phyloP scores from a whole-genome alignment of 352 stramenopile species.

The Peronospora farinosa region DNA sequence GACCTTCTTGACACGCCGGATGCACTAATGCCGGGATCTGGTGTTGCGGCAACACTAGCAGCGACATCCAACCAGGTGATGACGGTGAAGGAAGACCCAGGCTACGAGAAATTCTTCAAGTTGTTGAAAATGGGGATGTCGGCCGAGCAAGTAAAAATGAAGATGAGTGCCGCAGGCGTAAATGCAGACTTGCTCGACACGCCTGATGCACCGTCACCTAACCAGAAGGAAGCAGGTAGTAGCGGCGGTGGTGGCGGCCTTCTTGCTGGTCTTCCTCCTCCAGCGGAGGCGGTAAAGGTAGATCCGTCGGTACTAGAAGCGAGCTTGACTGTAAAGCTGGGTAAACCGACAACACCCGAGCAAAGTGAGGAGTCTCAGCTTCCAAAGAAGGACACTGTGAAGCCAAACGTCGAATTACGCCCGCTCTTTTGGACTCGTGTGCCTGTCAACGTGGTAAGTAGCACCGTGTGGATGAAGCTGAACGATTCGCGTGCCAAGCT shows the following conservation, averaged over 20 bases:
- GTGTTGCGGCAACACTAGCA: slow-evolving; percentile 11
- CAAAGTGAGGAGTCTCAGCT: slow-evolving; percentile 61
- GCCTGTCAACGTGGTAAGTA: slow-evolving; percentile 81
- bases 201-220: slow-evolving; percentile 64
- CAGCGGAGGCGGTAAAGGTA: slow-evolving; percentile 60
- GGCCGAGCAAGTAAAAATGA: slow-evolving; percentile 89
- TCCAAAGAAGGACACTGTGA: slow-evolving; percentile 83
- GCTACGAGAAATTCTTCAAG: slow-evolving; percentile 94
- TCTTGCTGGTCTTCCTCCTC: slow-evolving; percentile 53
- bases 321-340: slow-evolving; percentile 50
- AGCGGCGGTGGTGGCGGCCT: slow-evolving; percentile 16
- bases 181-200: slow-evolving; percentile 62
- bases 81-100: slow-evolving; percentile 89
- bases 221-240: slow-evolving; percentile 36
- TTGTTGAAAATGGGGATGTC: slow-evolving; percentile 89
- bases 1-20: slow-evolving; percentile 86
- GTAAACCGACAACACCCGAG: slow-evolving; percentile 33
- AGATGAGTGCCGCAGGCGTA: slow-evolving; percentile 77
- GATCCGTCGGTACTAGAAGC: slow-evolving; percentile 56
- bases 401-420: slow-evolving; percentile 82
- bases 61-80: slow-evolving; percentile 25
- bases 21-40: slow-evolving; percentile 65
- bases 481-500: slow-evolving; percentile 61
- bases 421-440: slow-evolving; percentile 87
- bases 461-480: slow-evolving; percentile 82